Base-by-base conservation (phyloP, 2,329 filamentous ascomycete species). In the Aureobasidium sp. region DNA sequence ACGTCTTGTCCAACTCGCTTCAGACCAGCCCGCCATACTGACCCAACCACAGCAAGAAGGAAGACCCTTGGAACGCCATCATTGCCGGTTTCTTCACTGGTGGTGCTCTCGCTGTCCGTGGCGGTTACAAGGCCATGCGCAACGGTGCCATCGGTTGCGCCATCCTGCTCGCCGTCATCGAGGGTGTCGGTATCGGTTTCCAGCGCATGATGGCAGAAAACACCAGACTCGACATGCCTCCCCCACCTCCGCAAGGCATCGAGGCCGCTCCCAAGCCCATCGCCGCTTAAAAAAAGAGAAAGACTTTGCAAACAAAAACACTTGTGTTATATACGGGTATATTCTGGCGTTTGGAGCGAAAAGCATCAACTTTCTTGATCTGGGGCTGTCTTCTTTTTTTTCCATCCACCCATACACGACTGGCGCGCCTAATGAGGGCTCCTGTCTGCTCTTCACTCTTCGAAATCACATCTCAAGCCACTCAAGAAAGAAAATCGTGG, bases 51-150 rank as follows among this genome's bases (percentile, higher is more conserved):
- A 58, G 54, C 40, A 90, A 94, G 82, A 97, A 97, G 86, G 94
- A 99, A 76, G 94, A 97, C 74, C 91, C 94, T 15, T 97, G 91
- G 80, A 97, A 97, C 78, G 91, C 92, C 71, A 97, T 99, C 74
- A 95, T 93, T 69, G 94, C 93, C 45, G 94, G 94, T 60, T 97
- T 97, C 82, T 93, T 97, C 77, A 97, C 94, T 5, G 92, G 91
- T 71, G 94, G 94, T 68, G 85, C 93, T 33, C 82, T 99, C 37
- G 94, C 94, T 57, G 87, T 97, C 65, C 85, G 94, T 78, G 94
- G 94, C 70, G 94, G 94, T 63, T 88, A 88, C 75, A 92, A 90
- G 80, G 91, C 93, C 24, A 91, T 94, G 66, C 84, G 94, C 70
- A 97, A 97, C 77, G 92, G 91, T 64, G 94, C 94, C 65, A 97